These are phyloP conservation scores for Iberis pinnata DNA, from an alignment of 345 rosid genomes.

Conservation along the genomic window DNA sequence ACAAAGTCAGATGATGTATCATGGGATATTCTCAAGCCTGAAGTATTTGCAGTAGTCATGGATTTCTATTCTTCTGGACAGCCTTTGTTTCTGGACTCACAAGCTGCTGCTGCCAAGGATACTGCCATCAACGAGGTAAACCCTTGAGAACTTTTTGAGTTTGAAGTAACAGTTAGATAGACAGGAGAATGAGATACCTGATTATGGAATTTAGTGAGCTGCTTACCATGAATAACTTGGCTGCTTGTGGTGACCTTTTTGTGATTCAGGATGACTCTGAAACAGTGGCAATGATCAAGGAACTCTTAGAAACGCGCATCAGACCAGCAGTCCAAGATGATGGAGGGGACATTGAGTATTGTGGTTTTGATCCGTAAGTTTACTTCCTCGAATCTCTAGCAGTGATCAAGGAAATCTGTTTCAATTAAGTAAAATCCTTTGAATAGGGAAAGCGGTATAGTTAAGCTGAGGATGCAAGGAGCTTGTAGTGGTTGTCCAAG, in stretches of 20 bases:
- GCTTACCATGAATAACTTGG: too few species aligned
- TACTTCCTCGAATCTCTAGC: too few species aligned
- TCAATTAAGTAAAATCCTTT: constrained; percentile 18
- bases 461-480: constrained; percentile 93
- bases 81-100: constrained; percentile 67
- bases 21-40: constrained; percentile 89
- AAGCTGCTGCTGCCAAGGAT: constrained; percentile 69
- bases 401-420: neutral
- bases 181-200: too few species aligned
- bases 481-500: constrained; percentile 99
- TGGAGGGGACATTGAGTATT: constrained; percentile 92
- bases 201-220: too few species aligned
- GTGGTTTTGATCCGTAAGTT: constrained; percentile 76
- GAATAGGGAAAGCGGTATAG: constrained; percentile 74
- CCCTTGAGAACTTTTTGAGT: neutral
- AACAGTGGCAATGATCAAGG: constrained; percentile 96
- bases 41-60: constrained; percentile 85
- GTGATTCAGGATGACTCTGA: constrained; percentile 85
- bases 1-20: constrained; percentile 79
- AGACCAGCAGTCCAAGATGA: constrained; percentile 98
- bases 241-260: too few species aligned
- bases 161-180: too few species aligned
- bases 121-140: constrained; percentile 76
- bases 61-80: constrained; percentile 91
- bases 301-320: constrained; percentile 88